A percentile compares a stretch with the other conserved stretches of the same genome.
Evolutionary conservation across 768 basidiomycete genomes (phyloP).

Genomic region (Lactarius sp.): DNA sequence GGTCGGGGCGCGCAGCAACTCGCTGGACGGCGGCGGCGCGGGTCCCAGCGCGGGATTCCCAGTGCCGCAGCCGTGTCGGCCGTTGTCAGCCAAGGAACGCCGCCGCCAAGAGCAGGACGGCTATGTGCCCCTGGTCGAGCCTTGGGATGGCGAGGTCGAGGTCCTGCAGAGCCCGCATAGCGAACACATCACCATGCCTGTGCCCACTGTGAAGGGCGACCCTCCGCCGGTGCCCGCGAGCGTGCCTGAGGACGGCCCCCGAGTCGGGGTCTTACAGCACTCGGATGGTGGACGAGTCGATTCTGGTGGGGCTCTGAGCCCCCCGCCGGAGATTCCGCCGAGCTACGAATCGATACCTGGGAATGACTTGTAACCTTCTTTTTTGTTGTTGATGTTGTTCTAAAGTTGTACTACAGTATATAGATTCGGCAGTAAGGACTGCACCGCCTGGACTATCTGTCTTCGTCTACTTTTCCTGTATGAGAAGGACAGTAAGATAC

Average conservation of each 20-base stretch:
- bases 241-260: conserved; percentile 7
- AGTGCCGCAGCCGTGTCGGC: conserved; percentile 15
- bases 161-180: conserved; percentile 1
- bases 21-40: neutral
- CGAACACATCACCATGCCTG: too few species aligned
- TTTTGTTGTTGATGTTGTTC: neutral
- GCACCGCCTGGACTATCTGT: too few species aligned
- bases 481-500: too few species aligned
- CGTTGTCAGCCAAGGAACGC: conserved; percentile 28
- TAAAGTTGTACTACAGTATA: too few species aligned
- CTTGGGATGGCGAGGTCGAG: conserved; percentile 10
- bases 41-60: neutral
- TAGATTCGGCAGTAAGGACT: too few species aligned
- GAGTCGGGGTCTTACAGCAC: conserved; percentile 29
- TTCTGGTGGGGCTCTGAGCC: conserved; percentile 22
- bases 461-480: too few species aligned
- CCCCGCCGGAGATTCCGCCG: conserved; percentile 31
- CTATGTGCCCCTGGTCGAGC: conserved; percentile 26
- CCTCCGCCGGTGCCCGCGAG: conserved; percentile 22
- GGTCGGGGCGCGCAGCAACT: conserved; percentile 2
- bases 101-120: conserved; percentile 11
- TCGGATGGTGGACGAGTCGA: conserved; percentile 29
- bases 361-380: conserved; percentile 7
- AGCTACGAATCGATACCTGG: conserved; percentile 32
- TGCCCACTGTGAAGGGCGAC: too few species aligned